phyloP scores from a whole-genome alignment of 2,329 filamentous ascomycete species.

The Gaeumannomyces tritici region DNA sequence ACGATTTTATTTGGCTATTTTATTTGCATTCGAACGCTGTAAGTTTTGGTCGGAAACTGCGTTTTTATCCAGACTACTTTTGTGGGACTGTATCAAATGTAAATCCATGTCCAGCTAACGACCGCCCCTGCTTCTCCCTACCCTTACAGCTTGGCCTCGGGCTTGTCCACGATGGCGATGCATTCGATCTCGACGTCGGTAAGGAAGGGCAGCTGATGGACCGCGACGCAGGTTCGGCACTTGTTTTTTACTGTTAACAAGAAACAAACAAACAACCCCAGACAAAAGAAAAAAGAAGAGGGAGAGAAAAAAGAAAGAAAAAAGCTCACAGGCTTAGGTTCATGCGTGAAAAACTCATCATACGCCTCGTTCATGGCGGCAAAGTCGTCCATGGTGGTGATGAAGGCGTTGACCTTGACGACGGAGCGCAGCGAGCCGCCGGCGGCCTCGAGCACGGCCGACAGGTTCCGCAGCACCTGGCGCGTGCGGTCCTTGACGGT shows the following conservation, averaged over 20 bases:
- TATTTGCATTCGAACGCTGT: too few relatives aligned
- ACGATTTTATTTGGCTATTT: too few relatives aligned
- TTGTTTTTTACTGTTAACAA: conserved; percentile 9
- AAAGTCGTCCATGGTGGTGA: conserved; percentile 31
- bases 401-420: conserved; percentile 58
- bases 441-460: conserved; percentile 48
- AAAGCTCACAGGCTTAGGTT: conserved; percentile 34
- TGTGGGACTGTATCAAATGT: too few relatives aligned
- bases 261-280: too few relatives aligned
- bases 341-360: conserved; percentile 32
- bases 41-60: too few relatives aligned
- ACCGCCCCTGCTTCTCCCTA: background rate
- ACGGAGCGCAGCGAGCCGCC: conserved; percentile 50
- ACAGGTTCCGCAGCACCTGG: conserved; percentile 42
- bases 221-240: conserved; percentile 60
- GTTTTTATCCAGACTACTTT: too few relatives aligned
- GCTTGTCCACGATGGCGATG: conserved; percentile 16
- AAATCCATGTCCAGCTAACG: background rate
- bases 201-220: conserved; percentile 60
- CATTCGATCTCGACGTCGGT: conserved; percentile 70
- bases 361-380: conserved; percentile 45
- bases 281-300: too few relatives aligned
- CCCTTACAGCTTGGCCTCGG: background rate
- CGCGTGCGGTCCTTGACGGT: conserved; percentile 41
- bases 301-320: background rate